phyloP scores from a whole-genome alignment of 2,329 filamentous ascomycete species.

The Dichotomopilus funicola region DNA sequence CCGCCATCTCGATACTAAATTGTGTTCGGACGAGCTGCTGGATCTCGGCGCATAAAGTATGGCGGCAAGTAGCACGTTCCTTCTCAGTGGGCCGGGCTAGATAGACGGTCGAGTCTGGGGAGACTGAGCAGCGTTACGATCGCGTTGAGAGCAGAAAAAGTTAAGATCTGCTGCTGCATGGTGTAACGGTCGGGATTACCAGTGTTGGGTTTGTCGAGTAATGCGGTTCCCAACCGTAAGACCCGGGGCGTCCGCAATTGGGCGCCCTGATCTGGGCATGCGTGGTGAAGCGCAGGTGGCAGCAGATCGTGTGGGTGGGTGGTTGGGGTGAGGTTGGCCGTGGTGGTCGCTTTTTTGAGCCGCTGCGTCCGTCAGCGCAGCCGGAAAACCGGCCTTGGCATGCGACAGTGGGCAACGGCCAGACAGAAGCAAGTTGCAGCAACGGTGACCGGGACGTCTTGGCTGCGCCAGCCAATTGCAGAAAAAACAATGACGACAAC shows the following conservation, averaged over 20 bases:
- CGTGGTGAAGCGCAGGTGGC: no score
- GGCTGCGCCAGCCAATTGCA: no score
- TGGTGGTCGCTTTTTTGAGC: conserved; percentile 6
- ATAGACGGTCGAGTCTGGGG: no score
- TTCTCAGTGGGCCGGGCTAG: no score
- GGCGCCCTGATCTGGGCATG: background rate
- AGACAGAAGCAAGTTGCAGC: no score
- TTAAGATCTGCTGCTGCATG: conserved; percentile 9
- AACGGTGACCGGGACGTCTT: no score
- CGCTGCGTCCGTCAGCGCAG: background rate
- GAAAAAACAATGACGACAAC: no score
- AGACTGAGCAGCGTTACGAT: no score
- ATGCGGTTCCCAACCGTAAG: background rate
- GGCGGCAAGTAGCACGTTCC: background rate
- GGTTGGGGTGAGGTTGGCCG: conserved; percentile 11
- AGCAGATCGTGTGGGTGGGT: background rate
- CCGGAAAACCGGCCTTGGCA: background rate
- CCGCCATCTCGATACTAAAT: conserved; percentile 15
- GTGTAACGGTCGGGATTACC: background rate
- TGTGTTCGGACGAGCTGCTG: no score
- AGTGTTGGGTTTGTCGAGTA: background rate
- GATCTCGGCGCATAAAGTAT: no score
- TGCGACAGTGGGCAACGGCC: no score
- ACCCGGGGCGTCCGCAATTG: conserved; percentile 4
- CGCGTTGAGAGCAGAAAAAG: background rate